Base-by-base conservation (phyloP, 176 grass and related monocot genomes). In the Oryza meyeriana region DNA sequence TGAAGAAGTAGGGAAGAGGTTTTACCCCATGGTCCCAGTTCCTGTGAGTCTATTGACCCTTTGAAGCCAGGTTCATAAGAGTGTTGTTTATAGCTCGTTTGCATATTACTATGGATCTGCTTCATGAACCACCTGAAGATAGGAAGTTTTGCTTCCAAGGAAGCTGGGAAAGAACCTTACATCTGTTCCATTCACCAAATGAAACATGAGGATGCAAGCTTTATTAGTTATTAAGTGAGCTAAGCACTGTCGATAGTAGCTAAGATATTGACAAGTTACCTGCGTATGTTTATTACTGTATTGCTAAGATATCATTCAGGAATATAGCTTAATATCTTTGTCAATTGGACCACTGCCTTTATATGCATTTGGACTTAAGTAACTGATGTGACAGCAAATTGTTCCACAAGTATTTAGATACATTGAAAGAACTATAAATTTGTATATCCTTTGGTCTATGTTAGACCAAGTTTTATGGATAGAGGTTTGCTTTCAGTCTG, bases 21-120 rank as follows among this genome's bases (percentile, higher is more conserved):
- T 95, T 67, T 93, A 94, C 84, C 80, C 87, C 33, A 99, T 99
- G 96, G 93, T 94, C 59, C 87, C 90, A 42, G 90, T 95, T 87
- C 89, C 86, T 6, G 96, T 99, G 74, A 99, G 96, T 99, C 34
- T 86, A 44, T 38, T 78, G 36, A 88, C 67, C 73, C 77, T 79
- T 69, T 76, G 61, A 84, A 84, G 41, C 71, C 64, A 76, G 84
- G 61, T 80, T 90, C 84, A 74, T 38, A 77, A 81, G 73, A 31
- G 35, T 81, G 12, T 81, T 87, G 30, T 33, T 66, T 57, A 30
- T 57, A 30, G 72, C 66, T 66, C 73, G 47, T 72, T 70, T 69
- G 44, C 34, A 69, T 82, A 62, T 45, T 47, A 36, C 30, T 64
- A 20, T 58, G 40, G 39, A 68, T 74, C 30, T 31, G 28, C 24